Evolutionary conservation across 2,329 filamentous ascomycete genomes (phyloP), one percentile per base, ranked within the genome.

Genomic region (Phoma sp.): DNA sequence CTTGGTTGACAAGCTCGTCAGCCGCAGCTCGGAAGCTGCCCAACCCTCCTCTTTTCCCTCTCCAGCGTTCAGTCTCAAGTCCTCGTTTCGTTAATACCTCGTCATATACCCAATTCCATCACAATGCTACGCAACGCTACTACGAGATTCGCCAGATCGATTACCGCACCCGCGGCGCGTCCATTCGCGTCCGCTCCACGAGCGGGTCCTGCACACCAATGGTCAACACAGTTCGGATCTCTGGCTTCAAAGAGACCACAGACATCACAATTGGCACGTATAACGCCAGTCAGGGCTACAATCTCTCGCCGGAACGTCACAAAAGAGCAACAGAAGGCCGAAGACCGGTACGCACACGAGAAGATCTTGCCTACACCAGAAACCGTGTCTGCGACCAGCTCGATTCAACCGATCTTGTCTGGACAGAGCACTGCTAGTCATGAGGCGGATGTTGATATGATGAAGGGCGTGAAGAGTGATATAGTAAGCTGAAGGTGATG

Each of bases 311-410:
- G 69, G 7, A 62, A 60, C 14, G 57, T 76, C 26, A 70, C 74
- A 30, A 77, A 80, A 57, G 76, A 75, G 51, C 83, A 90, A 61
- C 76, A 71, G 34, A 78, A 88, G 60, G 76, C 76, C 25, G 88
- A 90, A 70, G 79, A 80, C 39, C 77, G 81, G 59, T 64, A 85
- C 7, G 80, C 74, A 11, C 64, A 86, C 40, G 69, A 84, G 68
- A 83, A 83, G 66, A 75, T 92, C n/a, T 69, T 84, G 52, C 67
- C 84, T 2, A 74, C 84, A 23, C 89, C 89, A 0, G 83, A 84
- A 32, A 72, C 77, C 6, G 88, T 92, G 0, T 84, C 86, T 0
- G 74, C 75, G 18, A 80, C 79, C 34, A 92, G 88, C 11, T 69
- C 73, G 3, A 74, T 71, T 4, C 78, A 78, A 53, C 74, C 76